Percentiles rank a stretch among this genome's conserved stretches.
These are phyloP conservation scores for Gracilaria domingensis DNA, from an alignment of 23 red algal genomes.

Conservation along the genomic window DNA sequence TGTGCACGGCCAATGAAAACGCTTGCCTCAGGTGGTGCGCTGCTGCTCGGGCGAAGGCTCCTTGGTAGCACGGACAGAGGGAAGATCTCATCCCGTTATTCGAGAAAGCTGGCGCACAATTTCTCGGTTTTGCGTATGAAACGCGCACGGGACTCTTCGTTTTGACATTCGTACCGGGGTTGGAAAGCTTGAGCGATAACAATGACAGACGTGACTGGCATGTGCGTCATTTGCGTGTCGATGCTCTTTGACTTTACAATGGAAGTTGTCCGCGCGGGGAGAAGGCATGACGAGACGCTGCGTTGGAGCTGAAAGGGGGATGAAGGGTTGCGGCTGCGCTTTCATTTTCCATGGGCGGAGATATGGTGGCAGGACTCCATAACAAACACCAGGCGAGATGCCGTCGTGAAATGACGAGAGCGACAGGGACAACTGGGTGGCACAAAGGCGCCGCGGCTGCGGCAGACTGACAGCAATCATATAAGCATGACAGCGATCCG, in stretches of 20 bases:
- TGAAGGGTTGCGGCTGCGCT: no score
- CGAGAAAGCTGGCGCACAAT: background rate
- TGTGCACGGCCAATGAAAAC: background rate
- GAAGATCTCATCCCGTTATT: background rate
- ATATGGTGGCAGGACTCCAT: no score
- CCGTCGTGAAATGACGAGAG: no score
- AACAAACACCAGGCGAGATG: no score
- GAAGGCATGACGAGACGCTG: background rate
- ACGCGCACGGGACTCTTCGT: background rate
- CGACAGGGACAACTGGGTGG: no score
- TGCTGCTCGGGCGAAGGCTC: background rate
- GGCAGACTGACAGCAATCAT: background rate
- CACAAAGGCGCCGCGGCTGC: no score
- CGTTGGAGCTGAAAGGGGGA: background rate
- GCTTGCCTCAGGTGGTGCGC: background rate
- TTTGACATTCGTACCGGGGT: background rate
- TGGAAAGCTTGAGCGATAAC: conserved; percentile 1
- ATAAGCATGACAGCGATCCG: background rate
- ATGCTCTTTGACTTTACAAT: background rate
- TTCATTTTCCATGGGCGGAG: no score
- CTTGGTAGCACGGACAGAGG: background rate
- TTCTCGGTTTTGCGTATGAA: background rate
- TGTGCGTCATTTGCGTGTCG: background rate
- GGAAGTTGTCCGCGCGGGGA: background rate
- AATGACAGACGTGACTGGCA: background rate